A percentile compares a stretch with the other conserved stretches of the same genome.
Evolutionary conservation across 805 yeast genomes (phyloP).

Genomic region (Priceomyces haplophilus): DNA sequence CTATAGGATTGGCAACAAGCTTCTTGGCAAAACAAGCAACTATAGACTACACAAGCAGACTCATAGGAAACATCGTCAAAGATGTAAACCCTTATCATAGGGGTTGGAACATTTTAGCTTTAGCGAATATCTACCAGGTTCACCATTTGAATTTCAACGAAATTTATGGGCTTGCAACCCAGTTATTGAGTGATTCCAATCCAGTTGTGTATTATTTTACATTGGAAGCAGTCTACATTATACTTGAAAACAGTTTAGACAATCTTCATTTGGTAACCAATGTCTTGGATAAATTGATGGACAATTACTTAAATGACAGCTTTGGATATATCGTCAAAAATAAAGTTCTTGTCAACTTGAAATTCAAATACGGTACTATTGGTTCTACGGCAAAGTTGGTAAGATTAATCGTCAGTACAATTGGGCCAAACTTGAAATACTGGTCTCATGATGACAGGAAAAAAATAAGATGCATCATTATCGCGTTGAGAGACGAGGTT

Average conservation of each 20-base stretch:
- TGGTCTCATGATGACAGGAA: slow-evolving; percentile 15
- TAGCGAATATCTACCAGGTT: slow-evolving; percentile 27
- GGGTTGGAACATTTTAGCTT: slow-evolving; percentile 31
- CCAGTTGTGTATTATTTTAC: slow-evolving; percentile 80
- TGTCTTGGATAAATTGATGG: slow-evolving; percentile 29
- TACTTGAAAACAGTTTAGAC: slow-evolving; percentile 56
- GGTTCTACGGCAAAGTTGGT: slow-evolving; percentile 23
- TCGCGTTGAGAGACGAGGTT: slow-evolving; percentile 29
- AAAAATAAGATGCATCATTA: slow-evolving; percentile 25
- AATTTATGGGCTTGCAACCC: slow-evolving; percentile 54
- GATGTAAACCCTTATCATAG: slow-evolving; percentile 63
- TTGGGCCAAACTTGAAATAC: slow-evolving; percentile 38
- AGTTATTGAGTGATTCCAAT: slow-evolving; percentile 74
- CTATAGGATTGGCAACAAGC: slow-evolving; percentile 49
- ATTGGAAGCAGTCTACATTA: slow-evolving; percentile 52
- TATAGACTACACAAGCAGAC: slow-evolving; percentile 15
- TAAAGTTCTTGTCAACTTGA: slow-evolving; percentile 32
- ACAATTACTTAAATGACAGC: slow-evolving; percentile 33
- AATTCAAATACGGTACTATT: slow-evolving; percentile 31
- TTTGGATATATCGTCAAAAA: slow-evolving; percentile 35
- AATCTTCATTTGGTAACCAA: slow-evolving; percentile 42
- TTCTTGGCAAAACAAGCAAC: slow-evolving; percentile 25
- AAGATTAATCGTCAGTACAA: slow-evolving; percentile 28
- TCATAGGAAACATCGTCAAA: slow-evolving; percentile 63
- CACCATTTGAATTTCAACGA: slow-evolving; percentile 32